Evolutionary conservation across 306 rosid genomes (phyloP).

Genomic region (Pyrus pyrifolia): DNA sequence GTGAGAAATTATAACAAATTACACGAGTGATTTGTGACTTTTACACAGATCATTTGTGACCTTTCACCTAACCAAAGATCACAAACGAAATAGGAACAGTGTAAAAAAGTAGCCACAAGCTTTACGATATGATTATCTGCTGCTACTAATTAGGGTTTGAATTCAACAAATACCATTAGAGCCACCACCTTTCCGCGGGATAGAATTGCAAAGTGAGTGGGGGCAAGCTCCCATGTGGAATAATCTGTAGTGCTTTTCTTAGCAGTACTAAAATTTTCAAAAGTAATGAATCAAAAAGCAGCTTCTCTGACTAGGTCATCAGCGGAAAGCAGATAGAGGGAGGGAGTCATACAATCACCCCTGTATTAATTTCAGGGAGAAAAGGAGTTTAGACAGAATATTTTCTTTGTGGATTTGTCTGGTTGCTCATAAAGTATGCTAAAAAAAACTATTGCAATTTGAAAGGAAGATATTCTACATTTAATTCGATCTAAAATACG

Average conservation of each 20-base stretch:
- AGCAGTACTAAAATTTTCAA: conserved; percentile 10
- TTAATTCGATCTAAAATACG: no score
- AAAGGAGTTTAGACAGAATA: neutral
- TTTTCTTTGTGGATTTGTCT: neutral
- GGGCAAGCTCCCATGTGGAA: conserved; percentile 63
- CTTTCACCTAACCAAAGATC: neutral
- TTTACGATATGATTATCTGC: neutral
- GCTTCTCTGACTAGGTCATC: conserved; percentile 35
- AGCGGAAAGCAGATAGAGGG: conserved; percentile 44
- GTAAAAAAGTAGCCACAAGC: neutral
- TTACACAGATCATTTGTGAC: neutral
- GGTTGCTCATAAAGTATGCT: neutral
- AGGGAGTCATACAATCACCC: neutral
- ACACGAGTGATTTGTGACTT: no score
- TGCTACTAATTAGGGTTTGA: neutral
- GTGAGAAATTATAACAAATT: no score
- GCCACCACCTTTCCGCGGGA: conserved; percentile 19
- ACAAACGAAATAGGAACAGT: neutral
- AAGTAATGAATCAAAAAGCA: conserved; percentile 44
- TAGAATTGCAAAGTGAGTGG: conserved; percentile 25
- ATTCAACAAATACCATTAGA: neutral
- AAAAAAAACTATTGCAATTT: neutral
- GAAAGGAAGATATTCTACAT: no score
- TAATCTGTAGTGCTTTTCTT: conserved; percentile 14
- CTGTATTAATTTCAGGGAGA: conserved; percentile 7